A percentile compares a stretch with the other conserved stretches of the same genome.
These are phyloP conservation scores for Elongisporangium undulatum DNA, from an alignment of 352 stramenopile genomes.

Conservation along the genomic window DNA sequence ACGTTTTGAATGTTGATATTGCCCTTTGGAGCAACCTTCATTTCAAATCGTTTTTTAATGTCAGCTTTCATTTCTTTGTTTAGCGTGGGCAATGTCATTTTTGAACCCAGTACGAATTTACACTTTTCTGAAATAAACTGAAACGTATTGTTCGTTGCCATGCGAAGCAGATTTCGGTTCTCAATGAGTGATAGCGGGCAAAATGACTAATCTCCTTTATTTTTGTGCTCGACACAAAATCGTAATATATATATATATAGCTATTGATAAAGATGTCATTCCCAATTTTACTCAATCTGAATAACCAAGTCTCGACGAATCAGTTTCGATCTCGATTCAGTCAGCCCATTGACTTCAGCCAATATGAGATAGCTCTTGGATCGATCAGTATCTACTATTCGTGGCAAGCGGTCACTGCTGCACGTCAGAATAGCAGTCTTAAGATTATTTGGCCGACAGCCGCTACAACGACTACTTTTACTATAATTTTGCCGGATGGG, in stretches of 20 bases:
- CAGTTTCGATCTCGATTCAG: no score
- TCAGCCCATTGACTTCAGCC: no score
- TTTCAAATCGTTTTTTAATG: constrained; percentile 5
- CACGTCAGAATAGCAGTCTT: constrained; percentile 9
- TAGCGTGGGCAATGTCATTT: no score
- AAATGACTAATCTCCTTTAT: constrained; percentile 3
- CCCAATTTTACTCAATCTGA: no score
- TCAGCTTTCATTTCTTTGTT: constrained; percentile 8
- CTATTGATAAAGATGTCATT: no score
- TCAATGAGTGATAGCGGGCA: constrained; percentile 8
- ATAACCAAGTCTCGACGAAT: no score
- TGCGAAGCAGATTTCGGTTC: constrained; percentile 7
- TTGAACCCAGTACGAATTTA: no score
- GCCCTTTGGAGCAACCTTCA: constrained; percentile 5
- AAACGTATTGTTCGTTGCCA: constrained; percentile 7
- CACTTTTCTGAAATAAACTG: constrained; percentile 6
- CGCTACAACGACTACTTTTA: constrained; percentile 14
- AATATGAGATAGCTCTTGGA: no score
- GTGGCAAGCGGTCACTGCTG: no score
- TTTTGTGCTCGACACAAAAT: constrained; percentile 7
- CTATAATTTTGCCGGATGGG: constrained; percentile 15
- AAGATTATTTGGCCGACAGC: constrained; percentile 21
- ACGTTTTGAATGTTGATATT: constrained; percentile 7
- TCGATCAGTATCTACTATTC: no score
- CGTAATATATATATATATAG: no score